Conservation (phyloP, 371 early-diverging fungal species). For the Amoeboaphelidium protococcarum region DNA sequence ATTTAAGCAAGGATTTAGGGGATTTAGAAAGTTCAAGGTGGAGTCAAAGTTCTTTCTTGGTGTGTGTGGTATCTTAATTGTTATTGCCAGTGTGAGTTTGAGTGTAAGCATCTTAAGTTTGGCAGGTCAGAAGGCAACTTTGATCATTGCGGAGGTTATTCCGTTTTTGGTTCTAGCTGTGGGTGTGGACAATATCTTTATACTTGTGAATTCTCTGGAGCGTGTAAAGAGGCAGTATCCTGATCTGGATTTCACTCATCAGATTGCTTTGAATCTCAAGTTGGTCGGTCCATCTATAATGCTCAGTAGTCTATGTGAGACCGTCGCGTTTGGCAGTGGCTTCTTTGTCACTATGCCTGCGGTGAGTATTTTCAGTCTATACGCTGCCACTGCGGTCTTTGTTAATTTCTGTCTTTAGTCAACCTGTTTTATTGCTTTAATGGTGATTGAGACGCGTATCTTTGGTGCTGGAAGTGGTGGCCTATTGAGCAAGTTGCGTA, state of each 20-base stretch:
- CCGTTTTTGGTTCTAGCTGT: conserved; percentile 51
- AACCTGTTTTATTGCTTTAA: conserved; percentile 34
- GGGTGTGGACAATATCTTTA: conserved; percentile 52
- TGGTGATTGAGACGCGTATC: conserved; percentile 26
- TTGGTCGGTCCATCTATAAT: conserved; percentile 43
- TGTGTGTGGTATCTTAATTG: conserved; percentile 35
- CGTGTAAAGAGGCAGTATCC: conserved; percentile 3
- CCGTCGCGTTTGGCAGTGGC: conserved; percentile 40
- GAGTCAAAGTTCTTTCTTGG: conserved; percentile 41
- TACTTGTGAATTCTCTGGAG: conserved; percentile 35
- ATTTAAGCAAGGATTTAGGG: too few species aligned
- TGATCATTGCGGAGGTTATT: conserved; percentile 52
- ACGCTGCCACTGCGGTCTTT: conserved; percentile 40
- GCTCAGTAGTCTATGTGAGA: conserved; percentile 32
- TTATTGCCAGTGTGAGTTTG: conserved; percentile 33
- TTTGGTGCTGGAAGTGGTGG: conserved; percentile 13
- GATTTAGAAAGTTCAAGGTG: neutral
- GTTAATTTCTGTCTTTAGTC: conserved; percentile 42
- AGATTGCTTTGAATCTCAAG: conserved; percentile 24
- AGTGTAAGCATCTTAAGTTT: conserved; percentile 38
- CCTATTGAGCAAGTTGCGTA: too few species aligned
- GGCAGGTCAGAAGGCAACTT: conserved; percentile 30
- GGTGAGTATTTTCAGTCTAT: conserved; percentile 40
- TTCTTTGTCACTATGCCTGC: conserved; percentile 45
- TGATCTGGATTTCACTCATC: conserved; percentile 33